These are phyloP conservation scores for Apiotrichum veenhuisii DNA, from an alignment of 1,284 basidiomycete genomes.

Conservation along the genomic window DNA sequence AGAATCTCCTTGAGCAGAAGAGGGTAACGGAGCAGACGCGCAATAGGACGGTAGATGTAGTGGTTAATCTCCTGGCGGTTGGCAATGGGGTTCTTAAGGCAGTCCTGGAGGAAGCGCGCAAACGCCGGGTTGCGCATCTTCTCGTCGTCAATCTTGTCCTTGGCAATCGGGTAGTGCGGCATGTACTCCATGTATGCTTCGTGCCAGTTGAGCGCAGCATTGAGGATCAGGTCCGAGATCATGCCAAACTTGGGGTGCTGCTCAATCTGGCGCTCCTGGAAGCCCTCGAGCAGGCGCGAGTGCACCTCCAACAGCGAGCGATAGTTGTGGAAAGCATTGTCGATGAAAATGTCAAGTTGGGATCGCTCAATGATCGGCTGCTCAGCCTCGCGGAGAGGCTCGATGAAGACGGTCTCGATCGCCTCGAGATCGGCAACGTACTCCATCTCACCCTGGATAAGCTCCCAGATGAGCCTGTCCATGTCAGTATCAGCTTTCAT, in stretches of 20 bases:
- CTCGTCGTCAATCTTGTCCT: slow-evolving; percentile 85
- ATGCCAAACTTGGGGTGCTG: slow-evolving; percentile 79
- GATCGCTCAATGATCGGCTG: slow-evolving; percentile 72
- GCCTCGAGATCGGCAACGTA: slow-evolving; percentile 91
- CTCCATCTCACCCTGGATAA: slow-evolving; percentile 92
- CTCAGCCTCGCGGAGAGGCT: slow-evolving; percentile 66
- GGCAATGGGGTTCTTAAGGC: slow-evolving; percentile 30
- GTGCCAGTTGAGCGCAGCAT: slow-evolving; percentile 86
- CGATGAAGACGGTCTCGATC: slow-evolving; percentile 70
- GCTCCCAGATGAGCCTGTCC: slow-evolving; percentile 80
- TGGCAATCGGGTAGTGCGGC: slow-evolving; percentile 89
- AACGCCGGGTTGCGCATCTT: slow-evolving; percentile 73
- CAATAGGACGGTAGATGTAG: slow-evolving; percentile 84
- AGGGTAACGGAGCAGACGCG: slow-evolving; percentile 81
- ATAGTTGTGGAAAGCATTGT: slow-evolving; percentile 89
- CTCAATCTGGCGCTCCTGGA: slow-evolving; percentile 83
- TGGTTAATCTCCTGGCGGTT: slow-evolving; percentile 78
- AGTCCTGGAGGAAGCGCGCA: slow-evolving; percentile 67
- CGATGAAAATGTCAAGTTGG: slow-evolving; percentile 71
- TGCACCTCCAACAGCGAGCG: slow-evolving; percentile 63
- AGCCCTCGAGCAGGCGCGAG: slow-evolving; percentile 69
- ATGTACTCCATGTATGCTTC: slow-evolving; percentile 91
- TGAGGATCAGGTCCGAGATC: slow-evolving; percentile 79
- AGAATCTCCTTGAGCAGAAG: slow-evolving; percentile 75
- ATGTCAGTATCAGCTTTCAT: slow-evolving; percentile 53